Evolutionary conservation across 1,284 basidiomycete genomes (phyloP).

Genomic region (Quambalaria eucalypti): DNA sequence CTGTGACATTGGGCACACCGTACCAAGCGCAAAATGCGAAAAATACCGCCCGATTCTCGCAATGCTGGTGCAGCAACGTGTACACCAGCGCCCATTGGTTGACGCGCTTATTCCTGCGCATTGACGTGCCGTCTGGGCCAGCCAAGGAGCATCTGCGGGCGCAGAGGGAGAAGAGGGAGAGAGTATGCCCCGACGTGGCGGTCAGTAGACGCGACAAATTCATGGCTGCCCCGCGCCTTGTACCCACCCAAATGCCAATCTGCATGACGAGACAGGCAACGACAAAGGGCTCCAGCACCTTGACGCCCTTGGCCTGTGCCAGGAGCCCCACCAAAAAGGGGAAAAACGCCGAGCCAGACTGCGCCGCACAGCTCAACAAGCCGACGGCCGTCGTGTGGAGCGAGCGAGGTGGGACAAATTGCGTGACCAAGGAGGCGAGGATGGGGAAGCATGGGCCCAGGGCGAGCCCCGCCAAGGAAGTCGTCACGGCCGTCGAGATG

Average conservation of each 20-base stretch:
- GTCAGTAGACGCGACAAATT: too few relatives aligned
- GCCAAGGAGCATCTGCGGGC: too few relatives aligned
- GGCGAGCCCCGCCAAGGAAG: slow-evolving; percentile 22
- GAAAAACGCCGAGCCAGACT: slow-evolving; percentile 22
- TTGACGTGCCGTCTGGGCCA: too few relatives aligned
- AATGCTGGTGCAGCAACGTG: too few relatives aligned
- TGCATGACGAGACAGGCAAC: slow-evolving; percentile 18
- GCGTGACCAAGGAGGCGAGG: slow-evolving; percentile 14
- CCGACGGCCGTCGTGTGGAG: slow-evolving; percentile 23
- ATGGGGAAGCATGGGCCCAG: slow-evolving; percentile 27
- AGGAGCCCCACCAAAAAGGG: slow-evolving; percentile 23
- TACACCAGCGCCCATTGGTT: too few relatives aligned
- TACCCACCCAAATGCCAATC: slow-evolving; percentile 12
- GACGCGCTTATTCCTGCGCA: too few relatives aligned
- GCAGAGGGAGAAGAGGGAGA: too few relatives aligned
- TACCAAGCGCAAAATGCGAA: too few relatives aligned
- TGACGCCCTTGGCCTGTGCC: slow-evolving; percentile 18
- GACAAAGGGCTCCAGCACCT: slow-evolving; percentile 19
- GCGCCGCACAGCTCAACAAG: slow-evolving; percentile 18
- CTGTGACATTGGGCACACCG: too few relatives aligned
- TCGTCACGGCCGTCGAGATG: slow-evolving; percentile 20
- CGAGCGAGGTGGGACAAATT: slow-evolving; percentile 16
- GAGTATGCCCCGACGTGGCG: too few relatives aligned
- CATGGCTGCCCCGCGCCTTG: too few relatives aligned
- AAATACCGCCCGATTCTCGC: too few relatives aligned